Base-by-base conservation (phyloP, 2,329 filamentous ascomycete genomes). In the Phyllosticta citribraziliensis region DNA sequence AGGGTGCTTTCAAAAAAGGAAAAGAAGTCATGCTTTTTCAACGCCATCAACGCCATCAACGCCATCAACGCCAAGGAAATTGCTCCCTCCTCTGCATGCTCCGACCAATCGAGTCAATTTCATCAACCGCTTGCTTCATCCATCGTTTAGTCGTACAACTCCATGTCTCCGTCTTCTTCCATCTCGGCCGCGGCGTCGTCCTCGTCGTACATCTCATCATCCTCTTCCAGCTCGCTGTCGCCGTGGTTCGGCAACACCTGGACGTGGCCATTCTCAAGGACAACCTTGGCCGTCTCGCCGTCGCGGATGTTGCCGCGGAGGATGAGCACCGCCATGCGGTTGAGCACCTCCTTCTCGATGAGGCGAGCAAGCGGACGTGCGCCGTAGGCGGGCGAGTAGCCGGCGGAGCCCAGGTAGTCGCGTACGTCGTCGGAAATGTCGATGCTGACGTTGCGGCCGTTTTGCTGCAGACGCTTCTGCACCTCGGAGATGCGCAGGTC, bases 341-440 rank as follows among this genome's bases (percentile, higher is more conserved):
- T 99, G 69, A 99, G 85, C 2, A 99, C 91, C 75, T 99, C 94
- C 77, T 94, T 94, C 79, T 99, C 94, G 67, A 99, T 97, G 63
- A 99, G 84, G 58, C 94, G 84, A 19, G 88, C 85, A 22, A 99
- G 79, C 40, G 94, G 94, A 62, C 94, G 84, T 51, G 94, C 94
- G 74, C 94, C 94, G 70, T 99, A 99, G 0, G 90, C 91, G 0
- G 94, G 94, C 14, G 90, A 96, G 78, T 99, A 99, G 10, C 94
- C 94, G 0, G 92, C 89, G 51, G 84, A 85, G 68, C 91, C 94
- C 9, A 99, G 84, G 74, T 96, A 97, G 71, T 97, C 91, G 72
- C 93, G 94, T 69, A 94, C 94, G 64, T 91, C 88, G 1, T 89
- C 82, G 1, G 87, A 86, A 62, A 95, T 86, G n/a, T 87, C 78